Base-by-base conservation (phyloP, 176 grass and related monocot species). In the Oryza nivara region DNA sequence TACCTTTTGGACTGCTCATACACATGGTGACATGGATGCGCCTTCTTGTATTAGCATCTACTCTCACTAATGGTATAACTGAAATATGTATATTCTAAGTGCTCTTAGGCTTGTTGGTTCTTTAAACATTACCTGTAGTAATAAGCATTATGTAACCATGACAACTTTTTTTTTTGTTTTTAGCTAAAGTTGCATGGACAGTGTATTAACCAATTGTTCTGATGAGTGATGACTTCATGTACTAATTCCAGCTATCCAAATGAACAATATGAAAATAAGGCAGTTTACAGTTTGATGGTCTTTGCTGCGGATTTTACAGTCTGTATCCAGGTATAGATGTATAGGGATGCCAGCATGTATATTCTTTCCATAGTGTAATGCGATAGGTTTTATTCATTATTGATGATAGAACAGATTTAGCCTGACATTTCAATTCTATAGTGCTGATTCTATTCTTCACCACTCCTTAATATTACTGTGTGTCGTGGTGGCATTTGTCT, bases 1-100 rank as follows among this genome's bases (percentile, higher is more conserved):
- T 90, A 86, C 76, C 72, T 90, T 64, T 77, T 80, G 60, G 82
- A 90, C 63, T 67, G 88, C 47, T 63, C 58, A 19, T 12, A 15
- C 30, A 38, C 36, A 38, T 38, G 36, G 36, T 38, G 36, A 40
- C 23, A 45, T 11, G 8, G 35, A 64, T 13, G 5, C 46, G 14
- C 40, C 48, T 74, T 74, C 40, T 46, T 75, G 16, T 44, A 56
- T 32, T 73, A 67, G 34, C 17, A 51, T 25, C 48, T 72, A 7
- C 32, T 68, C 48, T 40, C 40, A 51, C 17, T 54, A 54, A 54
- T 54, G 13, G 51, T 19, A 54, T 54, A 54, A 54, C 9, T 54
- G 16, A 54, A 54, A 16, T 54, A 54, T 54, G 15, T 54, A 9
- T 19, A 19, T 54, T 17, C 51, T 19, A 54, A 54, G 13, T 54